phyloP scores from a whole-genome alignment of 2,329 filamentous ascomycete species.

The Polytolypa hystricis region DNA sequence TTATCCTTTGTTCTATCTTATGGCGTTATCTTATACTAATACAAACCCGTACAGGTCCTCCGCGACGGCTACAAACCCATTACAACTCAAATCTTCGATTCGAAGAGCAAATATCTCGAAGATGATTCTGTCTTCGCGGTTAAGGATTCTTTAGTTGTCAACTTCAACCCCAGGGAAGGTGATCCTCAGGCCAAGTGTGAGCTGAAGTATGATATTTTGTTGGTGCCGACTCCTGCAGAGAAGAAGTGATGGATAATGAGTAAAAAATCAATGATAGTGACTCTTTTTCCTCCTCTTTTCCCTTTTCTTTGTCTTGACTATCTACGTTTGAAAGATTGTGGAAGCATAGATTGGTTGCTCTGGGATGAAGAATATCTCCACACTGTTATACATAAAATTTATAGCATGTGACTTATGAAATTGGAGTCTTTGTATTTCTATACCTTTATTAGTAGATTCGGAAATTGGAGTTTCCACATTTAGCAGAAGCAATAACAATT shows the following conservation, averaged over 20 bases:
- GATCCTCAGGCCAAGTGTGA: slow-evolving; percentile 44
- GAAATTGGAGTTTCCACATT: too few relatives aligned
- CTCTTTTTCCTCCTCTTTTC: too few relatives aligned
- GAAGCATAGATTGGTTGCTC: not conserved
- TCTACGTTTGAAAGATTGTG: too few relatives aligned
- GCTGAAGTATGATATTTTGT: slow-evolving; percentile 42
- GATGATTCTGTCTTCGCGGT: slow-evolving; percentile 50
- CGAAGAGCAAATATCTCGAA: slow-evolving; percentile 50
- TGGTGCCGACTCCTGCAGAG: slow-evolving; percentile 19
- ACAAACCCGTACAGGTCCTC: slow-evolving; percentile 32
- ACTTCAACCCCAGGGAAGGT: slow-evolving; percentile 42
- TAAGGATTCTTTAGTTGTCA: slow-evolving; percentile 48
- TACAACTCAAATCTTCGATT: slow-evolving; percentile 68
- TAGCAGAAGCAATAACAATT: too few relatives aligned
- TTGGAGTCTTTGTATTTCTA: too few relatives aligned
- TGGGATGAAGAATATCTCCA: not conserved
- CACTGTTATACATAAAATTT: too few relatives aligned
- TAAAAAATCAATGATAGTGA: too few relatives aligned
- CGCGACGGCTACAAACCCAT: slow-evolving; percentile 54
- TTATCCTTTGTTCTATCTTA: not conserved
- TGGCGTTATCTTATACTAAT: slow-evolving; percentile 3
- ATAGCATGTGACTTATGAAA: too few relatives aligned
- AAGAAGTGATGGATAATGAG: too few relatives aligned
- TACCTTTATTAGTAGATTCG: too few relatives aligned
- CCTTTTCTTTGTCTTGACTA: too few relatives aligned